Evolutionary conservation across 2,329 filamentous ascomycete genomes (phyloP), one percentile per base, ranked within the genome.

Genomic region (Exophiala lecanii-corni): DNA sequence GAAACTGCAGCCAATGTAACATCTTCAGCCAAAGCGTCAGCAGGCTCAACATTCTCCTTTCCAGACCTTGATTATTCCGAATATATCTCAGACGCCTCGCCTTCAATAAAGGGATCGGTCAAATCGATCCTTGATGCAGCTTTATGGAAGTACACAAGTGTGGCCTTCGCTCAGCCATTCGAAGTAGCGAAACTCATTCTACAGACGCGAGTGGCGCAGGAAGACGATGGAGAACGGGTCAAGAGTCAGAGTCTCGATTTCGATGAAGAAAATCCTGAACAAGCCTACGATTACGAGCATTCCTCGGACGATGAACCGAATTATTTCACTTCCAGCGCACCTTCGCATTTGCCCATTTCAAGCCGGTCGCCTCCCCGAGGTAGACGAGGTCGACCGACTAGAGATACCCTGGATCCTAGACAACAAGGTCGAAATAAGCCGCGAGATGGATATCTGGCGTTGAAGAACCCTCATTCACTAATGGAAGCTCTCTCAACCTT

Each of bases 111-210:
- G 9, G 83, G 86, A 55, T 84, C 84, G 51, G 72, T 84, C 32
- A 86, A 84, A 61, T 82, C 84, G 50, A 69, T 94, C 48, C 61
- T 95, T 36, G 89, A 97, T 61, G 83, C 89, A 62, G 79, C 92
- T 53, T 62, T 94, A 64, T 94, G 89, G 82, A 91, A 92, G 62
- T 98, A 98, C 68, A 84, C 83, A 10, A 88, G 84, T 45, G 82
- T 95, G 17, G 66, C 97, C 59, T 82, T 95, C 62, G 85, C 88
- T 41, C 92, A 98, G 67, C 92, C 92, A 10, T 97, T 98, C 64
- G 92, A 97, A 71, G 89, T 96, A 45, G 89, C 91, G 59, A 97
- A 96, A 75, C 92, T 84, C 10, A 79, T 97, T 43, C 69, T 98
- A 56, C 92, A 98, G 67, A 80, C 89, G 39, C 79, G 78, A 51